Evolutionary conservation across 306 rosid species (phyloP).

Genomic region (Prunus dulcis): DNA sequence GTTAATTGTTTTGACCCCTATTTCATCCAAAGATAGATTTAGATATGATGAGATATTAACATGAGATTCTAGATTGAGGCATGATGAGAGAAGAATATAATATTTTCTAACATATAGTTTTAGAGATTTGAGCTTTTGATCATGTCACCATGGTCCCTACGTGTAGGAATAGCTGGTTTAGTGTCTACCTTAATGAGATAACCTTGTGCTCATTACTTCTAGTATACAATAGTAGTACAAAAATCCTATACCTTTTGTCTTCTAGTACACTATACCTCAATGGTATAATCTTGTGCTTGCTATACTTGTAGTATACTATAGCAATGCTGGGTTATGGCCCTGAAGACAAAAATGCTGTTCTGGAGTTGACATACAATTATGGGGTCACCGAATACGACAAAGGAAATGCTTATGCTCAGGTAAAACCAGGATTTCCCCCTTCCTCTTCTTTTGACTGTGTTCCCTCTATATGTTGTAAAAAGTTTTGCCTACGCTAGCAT

Average conservation of each 20-base stretch:
- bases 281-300: slow-evolving; percentile 12
- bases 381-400: slow-evolving; percentile 77
- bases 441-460: background rate
- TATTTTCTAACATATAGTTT: background rate
- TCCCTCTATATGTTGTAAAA: slow-evolving; percentile 12
- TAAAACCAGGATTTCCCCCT: slow-evolving; percentile 20
- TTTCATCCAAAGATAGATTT: slow-evolving; percentile 3
- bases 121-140: background rate
- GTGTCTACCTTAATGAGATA: slow-evolving; percentile 14
- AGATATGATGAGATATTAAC: slow-evolving; percentile 19
- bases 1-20: slow-evolving; percentile 7
- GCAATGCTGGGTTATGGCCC: slow-evolving; percentile 91
- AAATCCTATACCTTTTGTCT: slow-evolving; percentile 23
- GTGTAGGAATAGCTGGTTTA: background rate
- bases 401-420: slow-evolving; percentile 97
- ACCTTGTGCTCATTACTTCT: slow-evolving; percentile 10
- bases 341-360: slow-evolving; percentile 72
- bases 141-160: background rate
- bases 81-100: slow-evolving; percentile 1
- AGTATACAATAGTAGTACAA: slow-evolving; percentile 70
- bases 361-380: slow-evolving; percentile 87
- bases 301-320: slow-evolving; percentile 46
- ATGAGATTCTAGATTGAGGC: slow-evolving; percentile 9
- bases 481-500: background rate
- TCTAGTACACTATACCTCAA: background rate